These are phyloP conservation scores for Herpotrichia juniperi DNA, from an alignment of 2,329 filamentous ascomycete species.

Conservation along the genomic window DNA sequence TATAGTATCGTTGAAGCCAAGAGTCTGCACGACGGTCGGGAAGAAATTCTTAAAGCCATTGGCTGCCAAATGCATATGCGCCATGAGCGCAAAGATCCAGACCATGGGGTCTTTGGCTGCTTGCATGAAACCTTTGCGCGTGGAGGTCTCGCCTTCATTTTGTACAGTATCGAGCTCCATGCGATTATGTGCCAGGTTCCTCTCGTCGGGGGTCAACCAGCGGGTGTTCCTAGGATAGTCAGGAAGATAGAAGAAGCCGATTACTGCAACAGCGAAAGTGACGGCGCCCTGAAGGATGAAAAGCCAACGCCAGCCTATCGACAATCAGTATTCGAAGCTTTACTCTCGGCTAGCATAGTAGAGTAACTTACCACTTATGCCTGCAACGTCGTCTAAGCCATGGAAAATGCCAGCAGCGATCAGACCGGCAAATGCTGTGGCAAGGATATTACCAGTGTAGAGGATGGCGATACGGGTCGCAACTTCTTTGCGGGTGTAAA, in stretches of 20 bases:
- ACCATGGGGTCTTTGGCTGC: constrained; percentile 57
- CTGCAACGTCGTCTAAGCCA: constrained; percentile 27
- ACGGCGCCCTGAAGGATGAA: constrained; percentile 38
- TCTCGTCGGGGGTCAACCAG: constrained; percentile 55
- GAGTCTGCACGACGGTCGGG: constrained; percentile 55
- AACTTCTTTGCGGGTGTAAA: constrained; percentile 47
- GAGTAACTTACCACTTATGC: too few species aligned
- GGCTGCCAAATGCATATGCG: constrained; percentile 35
- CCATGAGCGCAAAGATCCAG: constrained; percentile 46
- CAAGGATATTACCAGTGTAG: constrained; percentile 50
- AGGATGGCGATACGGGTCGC: constrained; percentile 58
- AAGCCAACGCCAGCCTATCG: constrained; percentile 34
- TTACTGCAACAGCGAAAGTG: constrained; percentile 39
- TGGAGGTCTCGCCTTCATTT: constrained; percentile 51
- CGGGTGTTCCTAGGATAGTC: constrained; percentile 45
- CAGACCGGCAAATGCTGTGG: constrained; percentile 51
- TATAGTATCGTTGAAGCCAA: constrained; percentile 56
- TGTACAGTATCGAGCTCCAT: constrained; percentile 57
- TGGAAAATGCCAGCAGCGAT: constrained; percentile 46
- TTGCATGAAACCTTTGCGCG: constrained; percentile 57
- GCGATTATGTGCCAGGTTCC: constrained; percentile 41
- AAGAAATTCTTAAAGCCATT: constrained; percentile 55
- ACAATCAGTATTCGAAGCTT: too few species aligned
- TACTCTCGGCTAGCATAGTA: too few species aligned
- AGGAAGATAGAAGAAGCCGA: constrained; percentile 51